Base-by-base conservation (phyloP, 1,139 yeast species). In the Hansenula lynferdii region DNA sequence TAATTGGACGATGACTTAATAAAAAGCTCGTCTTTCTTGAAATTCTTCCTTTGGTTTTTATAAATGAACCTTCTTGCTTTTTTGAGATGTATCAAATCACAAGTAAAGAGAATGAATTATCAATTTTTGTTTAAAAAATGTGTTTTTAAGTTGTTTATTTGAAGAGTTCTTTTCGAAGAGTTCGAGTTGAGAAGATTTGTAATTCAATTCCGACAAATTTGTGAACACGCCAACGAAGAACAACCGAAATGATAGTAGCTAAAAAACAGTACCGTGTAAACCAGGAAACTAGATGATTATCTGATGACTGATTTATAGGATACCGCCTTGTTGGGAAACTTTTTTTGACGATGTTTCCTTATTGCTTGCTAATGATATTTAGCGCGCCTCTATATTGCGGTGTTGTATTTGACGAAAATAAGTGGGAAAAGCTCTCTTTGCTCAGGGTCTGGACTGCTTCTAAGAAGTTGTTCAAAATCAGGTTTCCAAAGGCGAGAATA, bases 1-100 rank as follows among this genome's bases (percentile, higher is more conserved):
- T 30, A 16, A 8, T 6, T 9, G 9, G 42, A 39, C 49, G 49
- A 45, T 45, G 37, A 45, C 49, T 37, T 37, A 37, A 24, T 25
- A 28, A 37, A 37, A 37, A 37, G 40, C 36, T 37, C 40, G 40
- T 31, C 22, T 22, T 8, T 4, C 16, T 27, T 24, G 6, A n/a
- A 4, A 6, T 12, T 27, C 29, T 9, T 21, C 22, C 9, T 21
- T 28, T 15, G 25, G 16, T n/a, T 24, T 17, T 16, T 15, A n/a
- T 14, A 17, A 23, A n/a, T n/a, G n/a, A n/a, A n/a, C 27, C 14
- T 15, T 26, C 28, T 26, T 26, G n/a, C n/a, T n/a, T n/a, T n/a
- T n/a, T n/a, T 29, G 11, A 28, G 15, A 10, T 25, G 9, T 19
- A 23, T 20, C 6, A 25, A 14, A 9, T 18, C 5, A 4, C 12